Conservation (phyloP, 1,139 yeast species). For the Petasospora rhodanensis region DNA sequence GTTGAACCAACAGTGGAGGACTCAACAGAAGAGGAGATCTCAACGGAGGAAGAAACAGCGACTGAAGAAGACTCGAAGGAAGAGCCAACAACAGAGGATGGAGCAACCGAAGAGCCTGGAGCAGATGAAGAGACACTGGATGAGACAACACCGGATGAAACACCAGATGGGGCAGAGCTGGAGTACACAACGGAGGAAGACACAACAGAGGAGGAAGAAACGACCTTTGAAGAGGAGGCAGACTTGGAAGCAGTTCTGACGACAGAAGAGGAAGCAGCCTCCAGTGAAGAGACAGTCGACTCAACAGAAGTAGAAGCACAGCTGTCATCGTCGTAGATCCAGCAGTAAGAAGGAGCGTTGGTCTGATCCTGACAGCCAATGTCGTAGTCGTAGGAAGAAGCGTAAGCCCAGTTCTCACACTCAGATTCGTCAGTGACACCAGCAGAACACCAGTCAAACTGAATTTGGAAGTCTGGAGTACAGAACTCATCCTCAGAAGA, state of each 20-base stretch:
- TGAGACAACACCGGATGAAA: constrained; percentile 1
- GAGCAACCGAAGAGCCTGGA: no score
- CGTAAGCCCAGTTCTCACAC: constrained; percentile 18
- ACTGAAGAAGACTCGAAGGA: no score
- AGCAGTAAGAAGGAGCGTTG: constrained; percentile 13
- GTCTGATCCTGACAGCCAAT: constrained; percentile 21
- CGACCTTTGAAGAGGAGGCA: neutral
- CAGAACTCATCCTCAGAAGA: constrained; percentile 4
- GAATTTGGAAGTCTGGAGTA: constrained; percentile 13
- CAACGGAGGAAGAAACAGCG: no score
- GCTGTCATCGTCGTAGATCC: no score
- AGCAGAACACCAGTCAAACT: constrained; percentile 17
- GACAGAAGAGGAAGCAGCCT: constrained; percentile 1
- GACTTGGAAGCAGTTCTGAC: neutral
- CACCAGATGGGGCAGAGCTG: constrained; percentile 1
- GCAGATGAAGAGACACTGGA: constrained; percentile 1
- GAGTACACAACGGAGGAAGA: constrained; percentile 1
- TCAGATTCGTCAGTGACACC: constrained; percentile 20
- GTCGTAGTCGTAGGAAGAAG: constrained; percentile 17
- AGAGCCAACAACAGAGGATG: no score
- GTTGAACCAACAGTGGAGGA: constrained; percentile 1
- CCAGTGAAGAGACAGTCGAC: no score
- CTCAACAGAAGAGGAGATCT: neutral
- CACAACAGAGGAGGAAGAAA: neutral
- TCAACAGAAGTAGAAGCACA: no score